Evolutionary conservation across 495 filamentous ascomycete genomes (phyloP).

Genomic region (Articulospora tetracladia): DNA sequence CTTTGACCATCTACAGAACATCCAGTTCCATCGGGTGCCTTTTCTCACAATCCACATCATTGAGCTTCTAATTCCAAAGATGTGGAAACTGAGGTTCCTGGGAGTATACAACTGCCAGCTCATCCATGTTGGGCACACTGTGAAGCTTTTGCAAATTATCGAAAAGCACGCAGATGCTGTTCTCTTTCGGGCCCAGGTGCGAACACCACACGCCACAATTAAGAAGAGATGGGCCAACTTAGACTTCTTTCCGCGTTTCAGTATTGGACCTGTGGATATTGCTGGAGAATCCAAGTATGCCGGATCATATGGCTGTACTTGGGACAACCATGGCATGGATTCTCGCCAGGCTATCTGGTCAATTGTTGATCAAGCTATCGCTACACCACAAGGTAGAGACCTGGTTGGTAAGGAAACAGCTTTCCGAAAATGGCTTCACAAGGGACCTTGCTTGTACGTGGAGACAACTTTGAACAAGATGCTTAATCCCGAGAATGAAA

Average conservation of each 20-base stretch:
- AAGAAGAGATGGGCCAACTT: conserved; percentile 11
- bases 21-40: conserved; percentile 21
- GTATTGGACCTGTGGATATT: conserved; percentile 4
- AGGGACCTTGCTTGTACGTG: conserved; percentile 12
- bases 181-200: not conserved
- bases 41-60: conserved; percentile 17
- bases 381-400: conserved; percentile 10
- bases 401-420: not conserved
- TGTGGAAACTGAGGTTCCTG: conserved; percentile 15
- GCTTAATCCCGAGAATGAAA: not conserved
- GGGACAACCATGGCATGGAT: conserved; percentile 20
- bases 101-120: conserved; percentile 24
- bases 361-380: too few relatives aligned
- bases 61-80: conserved; percentile 18
- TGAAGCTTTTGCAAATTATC: conserved; percentile 19
- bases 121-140: conserved; percentile 20
- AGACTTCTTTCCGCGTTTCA: conserved; percentile 21
- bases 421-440: conserved; percentile 21
- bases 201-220: conserved; percentile 1
- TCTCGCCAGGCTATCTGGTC: conserved; percentile 16
- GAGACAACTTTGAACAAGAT: conserved; percentile 12
- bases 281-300: not conserved
- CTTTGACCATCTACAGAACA: conserved; percentile 10
- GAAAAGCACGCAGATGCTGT: not conserved
- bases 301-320: conserved; percentile 19